phyloP scores from a whole-genome alignment of 129 eudicot species.

The Calendula officinalis region DNA sequence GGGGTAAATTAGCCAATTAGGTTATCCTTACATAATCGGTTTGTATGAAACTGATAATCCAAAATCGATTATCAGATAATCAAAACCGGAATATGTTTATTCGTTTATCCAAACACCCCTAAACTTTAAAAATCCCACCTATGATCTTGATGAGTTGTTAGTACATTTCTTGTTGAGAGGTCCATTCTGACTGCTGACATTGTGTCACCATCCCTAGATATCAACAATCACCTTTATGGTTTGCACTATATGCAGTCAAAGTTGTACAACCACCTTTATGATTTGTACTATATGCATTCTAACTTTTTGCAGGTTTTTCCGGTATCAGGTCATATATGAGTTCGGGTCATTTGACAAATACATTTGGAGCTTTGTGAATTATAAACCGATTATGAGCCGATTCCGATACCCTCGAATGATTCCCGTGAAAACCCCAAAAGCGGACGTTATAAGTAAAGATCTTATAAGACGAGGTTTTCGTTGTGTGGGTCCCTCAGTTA shows the following conservation, averaged over 20 bases:
- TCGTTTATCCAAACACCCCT: constrained; percentile 1
- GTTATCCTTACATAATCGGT: not conserved
- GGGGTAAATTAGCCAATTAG: too few species aligned
- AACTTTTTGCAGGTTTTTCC: constrained; percentile 51
- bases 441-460: constrained; percentile 65
- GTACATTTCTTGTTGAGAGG: constrained; percentile 4
- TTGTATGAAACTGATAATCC: not conserved
- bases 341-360: constrained; percentile 64
- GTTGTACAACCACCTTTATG: constrained; percentile 16
- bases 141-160: constrained; percentile 5
- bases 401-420: constrained; percentile 65
- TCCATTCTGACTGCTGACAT: not conserved
- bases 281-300: constrained; percentile 13
- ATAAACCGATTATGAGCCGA: constrained; percentile 52
- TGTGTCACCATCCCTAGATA: not conserved
- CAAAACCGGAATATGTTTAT: not conserved
- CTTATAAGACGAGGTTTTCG: constrained; percentile 63
- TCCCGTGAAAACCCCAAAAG: constrained; percentile 64
- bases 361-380: constrained; percentile 71
- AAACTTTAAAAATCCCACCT: not conserved
- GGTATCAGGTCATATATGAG: constrained; percentile 50
- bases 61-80: not conserved
- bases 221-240: constrained; percentile 18
- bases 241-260: constrained; percentile 15
- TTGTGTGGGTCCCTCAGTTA: constrained; percentile 67